Evolutionary conservation across 805 yeast genomes (phyloP).

Genomic region (Cyberlindnera suaveolens): DNA sequence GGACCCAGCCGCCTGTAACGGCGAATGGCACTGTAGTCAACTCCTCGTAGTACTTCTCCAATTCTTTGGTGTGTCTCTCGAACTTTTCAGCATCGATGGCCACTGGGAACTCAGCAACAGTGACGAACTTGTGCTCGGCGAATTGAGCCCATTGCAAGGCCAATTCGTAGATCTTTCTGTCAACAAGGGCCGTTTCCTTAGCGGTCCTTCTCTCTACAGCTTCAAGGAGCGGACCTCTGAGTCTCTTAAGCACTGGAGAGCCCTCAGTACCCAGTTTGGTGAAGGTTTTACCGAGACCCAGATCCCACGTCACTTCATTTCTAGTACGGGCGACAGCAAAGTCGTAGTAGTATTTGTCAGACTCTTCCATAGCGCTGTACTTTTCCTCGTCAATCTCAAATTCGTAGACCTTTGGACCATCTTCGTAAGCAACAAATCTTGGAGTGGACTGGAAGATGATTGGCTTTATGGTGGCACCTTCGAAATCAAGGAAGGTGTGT

Average conservation of each 20-base stretch:
- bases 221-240: slow-evolving; percentile 58
- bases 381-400: slow-evolving; percentile 69
- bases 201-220: slow-evolving; percentile 53
- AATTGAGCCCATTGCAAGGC: slow-evolving; percentile 65
- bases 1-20: slow-evolving; percentile 92
- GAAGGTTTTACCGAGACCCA: slow-evolving; percentile 55
- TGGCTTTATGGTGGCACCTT: slow-evolving; percentile 75
- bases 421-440: slow-evolving; percentile 67
- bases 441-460: slow-evolving; percentile 76
- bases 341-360: slow-evolving; percentile 73
- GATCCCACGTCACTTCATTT: slow-evolving; percentile 87
- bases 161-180: slow-evolving; percentile 60
- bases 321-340: slow-evolving; percentile 87
- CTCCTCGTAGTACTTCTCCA: slow-evolving; percentile 63
- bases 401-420: slow-evolving; percentile 81
- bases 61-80: slow-evolving; percentile 47
- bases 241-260: slow-evolving; percentile 70
- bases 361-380: slow-evolving; percentile 58
- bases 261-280: slow-evolving; percentile 75
- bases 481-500: slow-evolving; percentile 71
- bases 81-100: slow-evolving; percentile 52
- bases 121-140: slow-evolving; percentile 49
- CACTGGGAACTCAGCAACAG: slow-evolving; percentile 51
- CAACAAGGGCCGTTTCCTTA: slow-evolving; percentile 55
- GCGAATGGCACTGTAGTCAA: slow-evolving; percentile 73